phyloP scores from a whole-genome alignment of 345 rosid genomes.

The Linum tenue region DNA sequence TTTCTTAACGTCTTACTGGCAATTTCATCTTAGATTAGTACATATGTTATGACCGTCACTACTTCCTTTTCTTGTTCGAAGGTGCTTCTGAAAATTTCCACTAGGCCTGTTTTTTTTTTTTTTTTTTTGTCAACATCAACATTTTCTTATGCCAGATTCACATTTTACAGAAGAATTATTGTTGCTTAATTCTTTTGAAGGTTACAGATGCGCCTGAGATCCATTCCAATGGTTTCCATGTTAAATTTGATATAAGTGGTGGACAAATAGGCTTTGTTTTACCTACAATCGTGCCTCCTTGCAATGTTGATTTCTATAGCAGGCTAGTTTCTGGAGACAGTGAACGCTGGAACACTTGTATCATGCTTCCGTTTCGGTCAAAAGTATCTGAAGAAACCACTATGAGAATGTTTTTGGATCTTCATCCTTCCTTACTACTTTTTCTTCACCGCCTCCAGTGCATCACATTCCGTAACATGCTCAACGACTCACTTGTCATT shows the following conservation, averaged over 20 bases:
- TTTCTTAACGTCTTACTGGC: neutral
- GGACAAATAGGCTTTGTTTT: slow-evolving; percentile 93
- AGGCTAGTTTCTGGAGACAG: slow-evolving; percentile 32
- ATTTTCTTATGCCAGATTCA: neutral
- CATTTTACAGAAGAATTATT: neutral
- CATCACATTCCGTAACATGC: slow-evolving; percentile 58
- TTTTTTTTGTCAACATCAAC: neutral
- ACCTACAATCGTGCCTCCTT: slow-evolving; percentile 71
- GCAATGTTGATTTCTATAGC: slow-evolving; percentile 44
- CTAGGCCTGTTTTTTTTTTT: too few species aligned
- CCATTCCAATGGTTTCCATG: slow-evolving; percentile 92
- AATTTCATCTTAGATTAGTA: too few species aligned
- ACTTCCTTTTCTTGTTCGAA: too few species aligned
- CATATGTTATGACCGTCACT: too few species aligned
- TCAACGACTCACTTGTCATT: slow-evolving; percentile 48
- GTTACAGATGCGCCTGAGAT: slow-evolving; percentile 95
- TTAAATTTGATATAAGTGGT: slow-evolving; percentile 78
- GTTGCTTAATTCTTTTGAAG: slow-evolving; percentile 33
- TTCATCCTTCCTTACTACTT: slow-evolving; percentile 79
- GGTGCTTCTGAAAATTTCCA: neutral
- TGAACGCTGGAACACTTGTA: slow-evolving; percentile 75
- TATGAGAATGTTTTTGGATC: slow-evolving; percentile 73
- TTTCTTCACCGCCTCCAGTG: slow-evolving; percentile 83
- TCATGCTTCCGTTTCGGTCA: slow-evolving; percentile 76
- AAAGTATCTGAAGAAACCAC: slow-evolving; percentile 46